Conservation (phyloP, 2,329 filamentous ascomycete genomes). For the Penicillium olsonii region DNA sequence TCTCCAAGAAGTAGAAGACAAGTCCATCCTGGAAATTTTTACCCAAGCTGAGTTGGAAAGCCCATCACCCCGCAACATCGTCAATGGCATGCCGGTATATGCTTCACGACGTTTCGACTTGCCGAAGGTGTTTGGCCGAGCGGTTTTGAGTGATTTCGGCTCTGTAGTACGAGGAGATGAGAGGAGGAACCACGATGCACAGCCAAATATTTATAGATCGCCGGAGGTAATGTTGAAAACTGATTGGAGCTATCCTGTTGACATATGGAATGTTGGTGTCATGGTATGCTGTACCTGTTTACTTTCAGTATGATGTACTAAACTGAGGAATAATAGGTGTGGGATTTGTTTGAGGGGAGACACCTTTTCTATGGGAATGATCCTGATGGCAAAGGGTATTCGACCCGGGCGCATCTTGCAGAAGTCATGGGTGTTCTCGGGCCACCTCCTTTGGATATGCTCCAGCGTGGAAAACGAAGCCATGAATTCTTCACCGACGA, state of each 20-base stretch:
- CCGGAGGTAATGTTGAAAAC: slow-evolving; percentile 50
- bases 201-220: slow-evolving; percentile 38
- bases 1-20: neutral
- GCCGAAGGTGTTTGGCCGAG: slow-evolving; percentile 31
- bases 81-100: slow-evolving; percentile 37
- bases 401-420: slow-evolving; percentile 47
- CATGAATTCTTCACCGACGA: slow-evolving; percentile 45
- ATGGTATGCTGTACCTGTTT: slow-evolving; percentile 42
- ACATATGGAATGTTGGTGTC: slow-evolving; percentile 54
- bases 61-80: slow-evolving; percentile 25
- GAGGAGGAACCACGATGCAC: slow-evolving; percentile 45
- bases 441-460: slow-evolving; percentile 40
- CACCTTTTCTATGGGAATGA: slow-evolving; percentile 31
- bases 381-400: slow-evolving; percentile 34
- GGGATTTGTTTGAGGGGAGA: slow-evolving; percentile 51
- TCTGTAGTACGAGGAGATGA: slow-evolving; percentile 40
- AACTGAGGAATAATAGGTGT: slow-evolving; percentile 37
- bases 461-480: slow-evolving; percentile 34
- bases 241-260: slow-evolving; percentile 49
- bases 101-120: slow-evolving; percentile 35
- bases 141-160: slow-evolving; percentile 10
- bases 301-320: neutral
- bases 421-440: slow-evolving; percentile 50
- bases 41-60: neutral
- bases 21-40: neutral